These are phyloP conservation scores for Bolboschoenus planiculmis DNA, from an alignment of 176 grass and related monocot species.

Conservation along the genomic window DNA sequence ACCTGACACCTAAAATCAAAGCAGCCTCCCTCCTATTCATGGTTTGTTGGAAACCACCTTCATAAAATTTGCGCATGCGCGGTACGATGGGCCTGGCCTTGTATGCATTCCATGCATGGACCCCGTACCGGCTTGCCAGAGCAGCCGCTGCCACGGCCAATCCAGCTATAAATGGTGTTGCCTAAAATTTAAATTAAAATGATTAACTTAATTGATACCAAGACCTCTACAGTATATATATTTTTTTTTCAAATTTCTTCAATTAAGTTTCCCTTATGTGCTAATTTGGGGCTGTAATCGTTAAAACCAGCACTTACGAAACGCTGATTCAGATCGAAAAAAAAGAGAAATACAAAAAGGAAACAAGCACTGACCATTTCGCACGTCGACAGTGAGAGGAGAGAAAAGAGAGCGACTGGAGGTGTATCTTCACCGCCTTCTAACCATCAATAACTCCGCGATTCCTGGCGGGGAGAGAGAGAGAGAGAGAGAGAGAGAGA, in stretches of 20 bases:
- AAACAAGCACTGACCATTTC: slow-evolving; percentile 15
- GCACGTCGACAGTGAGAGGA: neutral
- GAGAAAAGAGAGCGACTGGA: neutral
- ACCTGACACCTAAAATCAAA: slow-evolving; percentile 85
- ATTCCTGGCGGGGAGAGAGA: neutral
- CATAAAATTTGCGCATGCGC: slow-evolving; percentile 90
- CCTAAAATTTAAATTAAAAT: slow-evolving; percentile 30
- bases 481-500: neutral
- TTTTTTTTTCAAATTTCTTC: neutral
- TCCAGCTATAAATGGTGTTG: slow-evolving; percentile 64
- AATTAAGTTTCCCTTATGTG: neutral
- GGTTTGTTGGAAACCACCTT: slow-evolving; percentile 80
- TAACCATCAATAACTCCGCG: neutral
- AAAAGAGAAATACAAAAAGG: neutral
- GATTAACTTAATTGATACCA: neutral
- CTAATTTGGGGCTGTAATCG: neutral
- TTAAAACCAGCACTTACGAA: neutral
- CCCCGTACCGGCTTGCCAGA: slow-evolving; percentile 53
- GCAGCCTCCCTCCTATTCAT: slow-evolving; percentile 77
- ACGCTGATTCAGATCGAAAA: neutral
- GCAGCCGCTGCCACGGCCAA: slow-evolving; percentile 68
- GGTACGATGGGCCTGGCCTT: slow-evolving; percentile 74
- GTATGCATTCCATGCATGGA: slow-evolving; percentile 89
- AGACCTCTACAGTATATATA: neutral
- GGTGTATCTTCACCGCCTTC: neutral